Base-by-base conservation (phyloP, 2,329 filamentous ascomycete species). In the Xylariaceae sp. region DNA sequence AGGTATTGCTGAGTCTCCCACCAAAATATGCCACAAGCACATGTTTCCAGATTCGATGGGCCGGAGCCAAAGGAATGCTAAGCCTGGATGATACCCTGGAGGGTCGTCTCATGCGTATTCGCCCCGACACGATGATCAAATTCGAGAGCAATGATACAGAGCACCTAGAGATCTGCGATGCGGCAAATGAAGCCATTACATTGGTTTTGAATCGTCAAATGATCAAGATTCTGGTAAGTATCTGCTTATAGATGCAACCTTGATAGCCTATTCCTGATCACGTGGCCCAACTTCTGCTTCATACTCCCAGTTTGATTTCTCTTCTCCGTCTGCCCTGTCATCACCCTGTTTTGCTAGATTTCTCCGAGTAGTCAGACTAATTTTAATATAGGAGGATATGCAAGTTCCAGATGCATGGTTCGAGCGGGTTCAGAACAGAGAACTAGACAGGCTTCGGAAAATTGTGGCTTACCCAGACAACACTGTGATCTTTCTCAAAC, bases 171-270 rank as follows among this genome's bases (percentile, higher is more conserved):
- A 87, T 89, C 34, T 90, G 85, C 54, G 85, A 84, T 35, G 73
- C 79, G 32, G 81, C 80, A 0, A 79, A 78, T 29, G 79, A 73
- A 38, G 82, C 86, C 0, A 72, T 91, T 6, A 77, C 77, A 0
- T 71, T 90, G 50, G 78, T 81, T 15, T 72, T 94, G 1, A 94
- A 94, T 54, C 80, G 85, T 1, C 87, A 87, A 50, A 71, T 90
- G 46, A 89, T 94, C 64, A 94, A 94, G 59, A 89, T 94, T 4
- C 62, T 95, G 22, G 22, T 26, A 11, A 26, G 22, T 26, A n/a
- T n/a, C n/a, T n/a, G n/a, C n/a, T n/a, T n/a, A n/a, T n/a, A n/a
- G n/a, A n/a, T n/a, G n/a, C n/a, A n/a, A n/a, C n/a, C n/a, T n/a
- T n/a, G n/a, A n/a, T n/a, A n/a, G n/a, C n/a, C n/a, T n/a, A n/a